These are phyloP conservation scores for Plectosphaerella cucumerina DNA, from an alignment of 2,329 filamentous ascomycete species.

Conservation along the genomic window DNA sequence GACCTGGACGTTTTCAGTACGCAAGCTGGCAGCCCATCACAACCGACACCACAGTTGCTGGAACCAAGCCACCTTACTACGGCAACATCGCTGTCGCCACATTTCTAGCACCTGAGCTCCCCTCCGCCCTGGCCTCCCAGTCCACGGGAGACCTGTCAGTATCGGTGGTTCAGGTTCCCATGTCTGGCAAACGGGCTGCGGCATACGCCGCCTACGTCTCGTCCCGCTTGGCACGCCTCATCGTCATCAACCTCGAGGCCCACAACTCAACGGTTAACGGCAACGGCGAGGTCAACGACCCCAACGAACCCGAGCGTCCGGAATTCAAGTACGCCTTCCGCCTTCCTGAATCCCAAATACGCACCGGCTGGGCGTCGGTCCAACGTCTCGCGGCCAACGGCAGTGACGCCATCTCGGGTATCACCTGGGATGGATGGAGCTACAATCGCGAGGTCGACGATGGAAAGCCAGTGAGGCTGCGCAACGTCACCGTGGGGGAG, in stretches of 20 bases:
- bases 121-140: conserved; percentile 41
- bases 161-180: conserved; percentile 42
- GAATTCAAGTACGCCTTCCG: conserved; percentile 35
- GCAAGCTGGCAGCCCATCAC: conserved; percentile 55
- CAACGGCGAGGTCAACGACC: conserved; percentile 19
- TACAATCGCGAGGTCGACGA: conserved; percentile 56
- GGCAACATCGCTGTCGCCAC: conserved; percentile 55
- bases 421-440: conserved; percentile 58
- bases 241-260: conserved; percentile 53
- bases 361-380: conserved; percentile 24
- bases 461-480: conserved; percentile 47
- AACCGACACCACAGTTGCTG: conserved; percentile 43
- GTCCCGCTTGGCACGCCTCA: conserved; percentile 38
- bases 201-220: conserved; percentile 53
- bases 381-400: conserved; percentile 56
- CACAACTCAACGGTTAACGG: conserved; percentile 55
- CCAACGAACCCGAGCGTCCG: conserved; percentile 23
- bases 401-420: conserved; percentile 57
- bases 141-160: conserved; percentile 21
- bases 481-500: conserved; percentile 52
- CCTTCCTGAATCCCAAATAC: conserved; percentile 16
- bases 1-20: conserved; percentile 31
- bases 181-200: conserved; percentile 35
- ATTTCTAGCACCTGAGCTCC: conserved; percentile 41
- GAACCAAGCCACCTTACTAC: conserved; percentile 62